Evolutionary conservation across 345 rosid species (phyloP), one percentile per base, ranked within the genome.

Genomic region (Pistacia integerrima): DNA sequence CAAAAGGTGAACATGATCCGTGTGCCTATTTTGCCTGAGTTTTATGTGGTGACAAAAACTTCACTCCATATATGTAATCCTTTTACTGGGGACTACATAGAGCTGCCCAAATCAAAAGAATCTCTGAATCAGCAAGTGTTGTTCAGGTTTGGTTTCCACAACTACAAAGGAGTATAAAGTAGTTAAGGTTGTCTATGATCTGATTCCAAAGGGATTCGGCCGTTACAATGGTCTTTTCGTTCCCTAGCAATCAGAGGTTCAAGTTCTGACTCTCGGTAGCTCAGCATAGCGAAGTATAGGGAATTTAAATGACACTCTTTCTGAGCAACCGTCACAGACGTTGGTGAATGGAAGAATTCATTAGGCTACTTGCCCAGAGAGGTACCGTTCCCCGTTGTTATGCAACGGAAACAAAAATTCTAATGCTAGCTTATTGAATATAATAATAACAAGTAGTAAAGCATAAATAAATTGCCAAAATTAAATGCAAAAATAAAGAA

Each of bases 141-240:
- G 17, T 85, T 74, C 18, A 88, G 92, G 56, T 87, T 89, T 73
- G 89, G 87, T 25, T 81, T 72, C 75, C 75, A 82, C 81, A 6
- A 49, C 2, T 33, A 76, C 76, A 16, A 69, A 61, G 20, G 12
- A 77, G 60, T 83, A 84, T 84, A 85, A 82, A 78, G 82, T 87
- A 35, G 59, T 87, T 13, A 84, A 78, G 78, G 64, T 85, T 13
- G 82, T 81, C 3, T 83, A 30, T 30, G 33, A 30, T 30, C 33
- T 30, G 33, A 82, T 75, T 80, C 76, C 28, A 70, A 84, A 30
- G 33, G 74, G 3, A 10, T 36, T 28, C 11, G 5, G 35, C 3
- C 8, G 22, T 2, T 33, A 6, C 2, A 16, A 2, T 25, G 56
- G 80, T 5, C 56, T 86, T 76, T 18, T 58, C 36, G 14, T 49